Percentiles rank a stretch among this genome's conserved stretches.
Evolutionary conservation across 148 eudicot genomes (phyloP).

Genomic region (Arctostaphylos glauca): DNA sequence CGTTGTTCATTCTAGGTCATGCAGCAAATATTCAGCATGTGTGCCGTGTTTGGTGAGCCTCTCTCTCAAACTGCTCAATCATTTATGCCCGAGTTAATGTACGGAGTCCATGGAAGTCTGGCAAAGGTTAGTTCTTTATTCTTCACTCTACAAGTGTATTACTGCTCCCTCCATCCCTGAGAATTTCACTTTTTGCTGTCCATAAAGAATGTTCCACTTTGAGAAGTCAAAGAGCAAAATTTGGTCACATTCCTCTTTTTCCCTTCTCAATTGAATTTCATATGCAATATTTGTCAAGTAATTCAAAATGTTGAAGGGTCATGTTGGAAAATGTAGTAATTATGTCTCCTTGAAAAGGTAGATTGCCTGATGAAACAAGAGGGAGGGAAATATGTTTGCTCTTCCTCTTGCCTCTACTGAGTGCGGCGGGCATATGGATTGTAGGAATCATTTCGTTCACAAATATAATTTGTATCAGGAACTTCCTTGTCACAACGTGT

Average conservation of each 20-base stretch:
- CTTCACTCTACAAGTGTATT: background rate
- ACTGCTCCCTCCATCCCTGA: background rate
- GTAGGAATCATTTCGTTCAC: background rate
- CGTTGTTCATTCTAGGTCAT: slow-evolving; percentile 52
- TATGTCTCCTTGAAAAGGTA: background rate
- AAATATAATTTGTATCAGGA: background rate
- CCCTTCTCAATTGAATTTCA: background rate
- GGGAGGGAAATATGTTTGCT: slow-evolving; percentile 1
- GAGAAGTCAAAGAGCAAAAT: background rate
- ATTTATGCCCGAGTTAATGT: slow-evolving; percentile 92
- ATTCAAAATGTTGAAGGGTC: background rate
- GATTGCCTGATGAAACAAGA: background rate
- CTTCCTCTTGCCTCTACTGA: slow-evolving; percentile 1
- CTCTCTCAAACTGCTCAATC: slow-evolving; percentile 98
- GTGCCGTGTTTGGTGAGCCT: slow-evolving; percentile 90
- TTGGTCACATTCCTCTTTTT: background rate
- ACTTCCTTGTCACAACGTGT: background rate
- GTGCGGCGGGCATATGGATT: background rate
- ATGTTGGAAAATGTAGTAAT: background rate
- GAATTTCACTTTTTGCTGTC: background rate
- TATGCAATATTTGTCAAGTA: background rate
- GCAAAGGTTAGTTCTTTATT: slow-evolving; percentile 54
- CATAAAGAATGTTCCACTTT: background rate
- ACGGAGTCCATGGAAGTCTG: slow-evolving; percentile 72
- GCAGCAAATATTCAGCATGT: slow-evolving; percentile 71